phyloP scores from a whole-genome alignment of 768 basidiomycete genomes.

The Agrocybe pediades region DNA sequence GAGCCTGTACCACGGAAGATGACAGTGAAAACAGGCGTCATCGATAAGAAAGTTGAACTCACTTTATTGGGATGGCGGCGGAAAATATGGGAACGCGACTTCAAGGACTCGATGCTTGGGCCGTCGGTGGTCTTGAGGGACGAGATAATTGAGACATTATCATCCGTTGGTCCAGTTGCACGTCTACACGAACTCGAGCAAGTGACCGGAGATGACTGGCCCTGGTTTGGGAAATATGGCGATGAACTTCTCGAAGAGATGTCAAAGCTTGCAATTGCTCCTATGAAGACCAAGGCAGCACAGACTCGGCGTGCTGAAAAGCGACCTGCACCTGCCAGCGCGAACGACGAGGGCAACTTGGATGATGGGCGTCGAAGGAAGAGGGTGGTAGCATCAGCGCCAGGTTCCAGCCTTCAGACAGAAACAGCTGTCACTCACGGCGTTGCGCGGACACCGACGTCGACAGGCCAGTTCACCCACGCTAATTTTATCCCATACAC shows the following conservation, averaged over 20 bases:
- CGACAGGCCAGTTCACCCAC: too few relatives aligned
- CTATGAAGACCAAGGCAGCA: neutral
- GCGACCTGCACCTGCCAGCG: too few relatives aligned
- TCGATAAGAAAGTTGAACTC: neutral
- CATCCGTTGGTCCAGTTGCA: slow-evolving; percentile 19
- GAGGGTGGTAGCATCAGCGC: too few relatives aligned
- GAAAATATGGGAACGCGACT: slow-evolving; percentile 11
- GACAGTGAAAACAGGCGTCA: slow-evolving; percentile 9
- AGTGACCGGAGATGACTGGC: slow-evolving; percentile 18
- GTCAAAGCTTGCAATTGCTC: neutral
- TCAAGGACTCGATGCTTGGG: slow-evolving; percentile 7
- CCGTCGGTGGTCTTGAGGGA: slow-evolving; percentile 14
- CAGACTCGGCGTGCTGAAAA: neutral
- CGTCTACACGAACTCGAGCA: slow-evolving; percentile 1
- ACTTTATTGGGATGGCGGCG: slow-evolving; percentile 16
- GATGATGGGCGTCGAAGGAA: too few relatives aligned
- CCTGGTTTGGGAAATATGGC: slow-evolving; percentile 19
- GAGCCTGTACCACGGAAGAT: neutral
- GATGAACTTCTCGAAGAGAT: slow-evolving; percentile 5
- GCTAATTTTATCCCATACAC: too few relatives aligned
- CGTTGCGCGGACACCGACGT: too few relatives aligned
- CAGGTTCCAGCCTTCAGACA: too few relatives aligned
- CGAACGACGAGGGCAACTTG: too few relatives aligned
- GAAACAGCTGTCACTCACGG: too few relatives aligned
- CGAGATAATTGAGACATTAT: slow-evolving; percentile 9